Base-by-base conservation (phyloP, 2,329 filamentous ascomycete species). In the Colletotrichum karsti region DNA sequence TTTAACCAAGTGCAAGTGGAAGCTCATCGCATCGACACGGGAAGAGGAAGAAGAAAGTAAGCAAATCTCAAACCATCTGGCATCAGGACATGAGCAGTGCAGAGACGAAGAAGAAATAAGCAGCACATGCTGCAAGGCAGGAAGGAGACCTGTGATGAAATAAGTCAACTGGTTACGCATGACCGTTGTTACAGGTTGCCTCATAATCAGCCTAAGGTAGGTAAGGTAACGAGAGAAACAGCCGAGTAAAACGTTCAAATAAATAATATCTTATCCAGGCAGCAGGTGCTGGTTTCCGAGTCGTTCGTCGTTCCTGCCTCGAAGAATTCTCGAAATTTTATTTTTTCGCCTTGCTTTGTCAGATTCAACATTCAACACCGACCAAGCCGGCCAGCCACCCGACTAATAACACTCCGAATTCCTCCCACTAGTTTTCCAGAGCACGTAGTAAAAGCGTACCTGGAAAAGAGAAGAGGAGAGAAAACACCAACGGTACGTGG, bases 71-170 rank as follows among this genome's bases (percentile, higher is more conserved):
- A 20, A 42, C 35, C 24, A 56, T 56, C 53, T 42, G 35, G 37
- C 37, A 56, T 41, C 37, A 42, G 37, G 35, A n/a, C n/a, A n/a
- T n/a, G n/a, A 56, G 53, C 22, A 41, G 22, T 15, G 15, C 35
- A 53, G 46, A 41, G 24, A n/a, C n/a, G 44, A 41, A 58, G 55
- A 58, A 58, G 55, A 44, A 58, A 58, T 26, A 35, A 33, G 26
- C 26, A 22, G 12, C 39, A 9, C 28, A 20, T 35, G 24, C 39
- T 46, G 55, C 28, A 53, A 33, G 24, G 28, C 9, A 53, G 50
- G 26, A 51, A 57, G 61, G 18, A 48, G 35, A 15, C 18, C 24
- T 15, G 13, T 22, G 28, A 53, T 20, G 12, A 15, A 53, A 13
- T 13, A 13, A n/a, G 26, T 30, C 28, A 53, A 35, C n/a, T 35